Conservation (phyloP, 1,284 basidiomycete species). For the Stereum hirsutum region DNA sequence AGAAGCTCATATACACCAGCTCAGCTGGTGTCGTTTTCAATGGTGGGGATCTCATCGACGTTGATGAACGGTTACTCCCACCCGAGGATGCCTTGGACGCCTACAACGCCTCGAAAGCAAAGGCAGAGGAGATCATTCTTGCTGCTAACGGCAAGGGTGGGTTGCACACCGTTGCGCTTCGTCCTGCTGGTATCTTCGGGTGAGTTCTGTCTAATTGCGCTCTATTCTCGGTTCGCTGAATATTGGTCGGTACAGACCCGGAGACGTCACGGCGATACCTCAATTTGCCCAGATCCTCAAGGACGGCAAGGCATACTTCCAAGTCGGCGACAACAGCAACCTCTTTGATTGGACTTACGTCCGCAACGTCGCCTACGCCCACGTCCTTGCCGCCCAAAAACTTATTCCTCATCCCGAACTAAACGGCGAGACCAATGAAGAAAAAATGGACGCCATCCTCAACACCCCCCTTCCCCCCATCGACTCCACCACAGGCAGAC, state of each 20-base stretch:
- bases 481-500: constrained; percentile 48
- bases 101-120: constrained; percentile 96
- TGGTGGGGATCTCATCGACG: constrained; percentile 74
- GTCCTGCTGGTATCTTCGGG: constrained; percentile 98
- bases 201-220: constrained; percentile 28
- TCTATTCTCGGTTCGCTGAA: background rate
- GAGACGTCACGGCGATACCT: constrained; percentile 83
- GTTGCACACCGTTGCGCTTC: constrained; percentile 81
- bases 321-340: constrained; percentile 92
- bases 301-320: constrained; percentile 82
- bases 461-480: constrained; percentile 55
- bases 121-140: constrained; percentile 81
- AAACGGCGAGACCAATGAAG: constrained; percentile 34
- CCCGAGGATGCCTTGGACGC: constrained; percentile 79
- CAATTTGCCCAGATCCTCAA: constrained; percentile 80
- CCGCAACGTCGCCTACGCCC: constrained; percentile 91
- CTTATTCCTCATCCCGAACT: constrained; percentile 41
- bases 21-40: constrained; percentile 92
- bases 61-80: constrained; percentile 82
- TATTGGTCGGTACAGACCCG: constrained; percentile 59
- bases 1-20: constrained; percentile 92
- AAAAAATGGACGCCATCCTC: constrained; percentile 26
- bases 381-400: constrained; percentile 89
- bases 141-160: constrained; percentile 80
- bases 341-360: constrained; percentile 98